Evolutionary conservation across 1,284 basidiomycete species (phyloP).

Genomic region (Malassezia globosa): DNA sequence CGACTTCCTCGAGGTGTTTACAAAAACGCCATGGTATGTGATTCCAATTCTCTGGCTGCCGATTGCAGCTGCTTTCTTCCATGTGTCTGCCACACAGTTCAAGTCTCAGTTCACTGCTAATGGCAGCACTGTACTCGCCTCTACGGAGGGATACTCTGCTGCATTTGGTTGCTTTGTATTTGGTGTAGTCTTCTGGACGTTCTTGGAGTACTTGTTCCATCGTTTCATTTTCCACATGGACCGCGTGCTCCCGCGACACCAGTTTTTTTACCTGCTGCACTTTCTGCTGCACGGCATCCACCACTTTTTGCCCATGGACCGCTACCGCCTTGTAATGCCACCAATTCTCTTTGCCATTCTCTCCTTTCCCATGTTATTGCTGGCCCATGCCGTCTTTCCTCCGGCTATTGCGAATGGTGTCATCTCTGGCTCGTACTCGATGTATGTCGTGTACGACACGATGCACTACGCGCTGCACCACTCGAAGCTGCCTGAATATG

Average conservation of each 20-base stretch:
- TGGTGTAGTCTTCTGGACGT: slow-evolving; percentile 84
- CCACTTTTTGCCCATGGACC: slow-evolving; percentile 94
- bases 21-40: slow-evolving; percentile 84
- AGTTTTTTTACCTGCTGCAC: slow-evolving; percentile 70
- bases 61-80: slow-evolving; percentile 68
- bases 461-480: slow-evolving; percentile 48
- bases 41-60: slow-evolving; percentile 86
- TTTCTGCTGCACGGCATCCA: slow-evolving; percentile 93
- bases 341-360: slow-evolving; percentile 70
- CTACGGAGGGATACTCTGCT: slow-evolving; percentile 47
- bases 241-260: slow-evolving; percentile 70
- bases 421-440: slow-evolving; percentile 77
- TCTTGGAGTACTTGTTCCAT: slow-evolving; percentile 89
- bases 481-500: slow-evolving; percentile 62
- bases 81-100: slow-evolving; percentile 73
- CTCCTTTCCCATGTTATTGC: slow-evolving; percentile 74
- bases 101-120: slow-evolving; percentile 13
- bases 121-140: slow-evolving; percentile 38
- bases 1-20: slow-evolving; percentile 70
- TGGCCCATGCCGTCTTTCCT: slow-evolving; percentile 76
- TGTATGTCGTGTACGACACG: slow-evolving; percentile 59
- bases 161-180: slow-evolving; percentile 55
- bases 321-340: slow-evolving; percentile 81
- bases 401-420: slow-evolving; percentile 73
- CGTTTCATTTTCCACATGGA: slow-evolving; percentile 98